Conservation (phyloP, 371 early-diverging fungal species). For the Mortierella sp. region DNA sequence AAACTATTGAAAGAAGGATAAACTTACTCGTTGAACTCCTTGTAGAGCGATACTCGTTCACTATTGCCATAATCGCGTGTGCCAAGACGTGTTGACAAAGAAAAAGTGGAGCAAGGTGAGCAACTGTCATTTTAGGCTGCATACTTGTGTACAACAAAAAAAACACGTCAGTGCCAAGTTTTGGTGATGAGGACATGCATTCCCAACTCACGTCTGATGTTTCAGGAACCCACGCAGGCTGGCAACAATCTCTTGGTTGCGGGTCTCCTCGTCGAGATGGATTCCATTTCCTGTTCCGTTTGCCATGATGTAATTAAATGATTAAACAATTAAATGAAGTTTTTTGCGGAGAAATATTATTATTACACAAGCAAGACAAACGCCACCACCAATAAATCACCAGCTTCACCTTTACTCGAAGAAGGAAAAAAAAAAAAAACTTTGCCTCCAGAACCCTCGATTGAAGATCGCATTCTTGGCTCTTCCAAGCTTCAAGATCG, state of each 20-base stretch:
- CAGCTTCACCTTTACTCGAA: no score
- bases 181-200: neutral
- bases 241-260: slow-evolving; percentile 43
- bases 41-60: slow-evolving; percentile 49
- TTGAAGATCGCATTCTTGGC: no score
- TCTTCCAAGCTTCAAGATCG: no score
- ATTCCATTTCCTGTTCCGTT: slow-evolving; percentile 20
- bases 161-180: neutral
- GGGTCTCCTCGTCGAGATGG: slow-evolving; percentile 36
- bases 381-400: no score
- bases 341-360: no score
- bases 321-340: no score
- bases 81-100: neutral
- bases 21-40: slow-evolving; percentile 54
- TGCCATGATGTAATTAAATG: slow-evolving; percentile 16
- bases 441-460: no score
- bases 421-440: no score
- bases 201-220: slow-evolving; percentile 40
- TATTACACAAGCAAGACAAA: no score
- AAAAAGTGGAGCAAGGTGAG: neutral
- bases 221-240: slow-evolving; percentile 46
- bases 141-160: neutral
- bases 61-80: slow-evolving; percentile 4
- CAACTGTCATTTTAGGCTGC: slow-evolving; percentile 1
- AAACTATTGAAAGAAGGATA: neutral